A percentile compares a stretch with the other conserved stretches of the same genome.
phyloP scores from a whole-genome alignment of 805 yeast species.

The Saccharomycopsis fibuligera region DNA sequence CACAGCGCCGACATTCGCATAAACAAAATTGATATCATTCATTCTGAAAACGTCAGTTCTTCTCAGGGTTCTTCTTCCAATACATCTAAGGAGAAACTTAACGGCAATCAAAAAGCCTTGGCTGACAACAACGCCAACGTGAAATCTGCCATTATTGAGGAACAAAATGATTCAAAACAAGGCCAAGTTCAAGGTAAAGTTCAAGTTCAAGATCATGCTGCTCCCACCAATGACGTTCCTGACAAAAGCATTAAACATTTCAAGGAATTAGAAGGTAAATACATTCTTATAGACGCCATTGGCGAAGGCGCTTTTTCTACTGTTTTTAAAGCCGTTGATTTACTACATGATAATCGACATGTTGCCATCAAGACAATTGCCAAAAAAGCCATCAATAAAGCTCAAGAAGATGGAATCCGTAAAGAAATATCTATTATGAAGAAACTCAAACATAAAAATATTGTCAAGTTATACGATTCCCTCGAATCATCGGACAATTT shows the following conservation, averaged over 20 bases:
- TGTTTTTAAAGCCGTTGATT: constrained; percentile 67
- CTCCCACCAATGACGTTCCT: background rate
- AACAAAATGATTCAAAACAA: too few relatives aligned
- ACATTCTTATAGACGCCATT: constrained; percentile 34
- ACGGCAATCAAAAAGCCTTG: background rate
- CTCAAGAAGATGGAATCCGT: constrained; percentile 50
- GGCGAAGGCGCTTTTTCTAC: constrained; percentile 91
- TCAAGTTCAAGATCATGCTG: background rate
- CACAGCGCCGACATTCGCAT: background rate
- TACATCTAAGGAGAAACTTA: background rate
- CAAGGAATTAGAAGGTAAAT: constrained; percentile 26
- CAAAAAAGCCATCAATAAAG: constrained; percentile 46
- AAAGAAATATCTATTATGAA: constrained; percentile 75
- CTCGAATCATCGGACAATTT: constrained; percentile 47
- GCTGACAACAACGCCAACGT: background rate
- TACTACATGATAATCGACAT: constrained; percentile 30
- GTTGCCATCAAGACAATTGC: constrained; percentile 76
- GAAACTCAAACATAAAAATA: constrained; percentile 52
- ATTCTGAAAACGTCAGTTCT: background rate
- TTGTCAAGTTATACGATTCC: constrained; percentile 49
- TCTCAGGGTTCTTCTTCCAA: background rate
- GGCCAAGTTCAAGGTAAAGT: too few relatives aligned
- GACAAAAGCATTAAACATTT: constrained; percentile 8
- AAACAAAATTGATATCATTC: background rate
- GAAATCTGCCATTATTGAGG: too few relatives aligned